Conservation (phyloP, 805 yeast genomes). For the Lipomyces yamadae region DNA sequence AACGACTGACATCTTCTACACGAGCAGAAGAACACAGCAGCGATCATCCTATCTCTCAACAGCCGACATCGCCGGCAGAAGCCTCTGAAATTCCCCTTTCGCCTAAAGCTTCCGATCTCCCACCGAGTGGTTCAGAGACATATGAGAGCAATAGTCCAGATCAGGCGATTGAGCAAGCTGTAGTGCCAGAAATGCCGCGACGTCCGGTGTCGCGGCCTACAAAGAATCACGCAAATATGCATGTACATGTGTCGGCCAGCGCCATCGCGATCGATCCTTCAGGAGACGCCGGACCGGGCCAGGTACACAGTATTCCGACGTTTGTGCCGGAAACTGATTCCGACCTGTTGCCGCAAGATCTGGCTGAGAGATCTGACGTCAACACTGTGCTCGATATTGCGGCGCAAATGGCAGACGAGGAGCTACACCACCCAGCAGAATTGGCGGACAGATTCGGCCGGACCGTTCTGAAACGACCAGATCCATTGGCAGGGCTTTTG, state of each 20-base stretch:
- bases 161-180: neutral
- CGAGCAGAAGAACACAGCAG: neutral
- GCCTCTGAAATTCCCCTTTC: neutral
- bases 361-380: neutral
- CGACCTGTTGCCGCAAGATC: neutral
- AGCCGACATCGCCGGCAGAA: neutral
- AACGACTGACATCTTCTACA: neutral
- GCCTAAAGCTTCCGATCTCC: slow-evolving; percentile 10
- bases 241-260: slow-evolving; percentile 23
- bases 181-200: slow-evolving; percentile 8
- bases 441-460: neutral
- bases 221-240: slow-evolving; percentile 10
- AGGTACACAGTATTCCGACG: slow-evolving; percentile 17
- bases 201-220: slow-evolving; percentile 22
- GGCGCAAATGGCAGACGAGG: slow-evolving; percentile 6
- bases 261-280: slow-evolving; percentile 23
- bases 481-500: neutral
- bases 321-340: slow-evolving; percentile 6
- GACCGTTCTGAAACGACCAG: neutral
- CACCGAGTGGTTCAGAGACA: slow-evolving; percentile 5
- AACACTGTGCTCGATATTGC: neutral
- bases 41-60: neutral
- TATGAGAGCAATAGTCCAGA: neutral
- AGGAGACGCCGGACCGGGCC: neutral
- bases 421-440: neutral